A percentile compares a stretch with the other conserved stretches of the same genome.
phyloP scores from a whole-genome alignment of 2,329 filamentous ascomycete genomes.

The Amauroascus niger region DNA sequence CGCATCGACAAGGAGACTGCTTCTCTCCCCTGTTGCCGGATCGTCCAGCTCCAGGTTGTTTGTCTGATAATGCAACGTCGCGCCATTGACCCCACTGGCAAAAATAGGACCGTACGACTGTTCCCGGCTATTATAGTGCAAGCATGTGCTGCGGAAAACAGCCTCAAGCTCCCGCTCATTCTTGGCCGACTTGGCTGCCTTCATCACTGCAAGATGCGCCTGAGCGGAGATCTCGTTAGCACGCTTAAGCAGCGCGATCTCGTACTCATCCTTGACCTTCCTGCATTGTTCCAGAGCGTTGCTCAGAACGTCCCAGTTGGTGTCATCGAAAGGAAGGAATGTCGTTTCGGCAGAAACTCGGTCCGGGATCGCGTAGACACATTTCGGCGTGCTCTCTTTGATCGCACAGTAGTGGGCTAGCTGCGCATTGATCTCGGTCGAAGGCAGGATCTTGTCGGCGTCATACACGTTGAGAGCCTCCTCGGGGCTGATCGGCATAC shows the following conservation, averaged over 20 bases:
- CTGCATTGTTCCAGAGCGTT: conserved; percentile 70
- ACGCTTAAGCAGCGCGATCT: conserved; percentile 68
- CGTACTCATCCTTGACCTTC: conserved; percentile 75
- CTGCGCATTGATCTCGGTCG: conserved; percentile 65
- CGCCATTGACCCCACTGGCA: conserved; percentile 70
- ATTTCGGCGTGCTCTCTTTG: conserved; percentile 33
- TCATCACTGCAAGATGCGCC: conserved; percentile 66
- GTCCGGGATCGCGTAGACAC: conserved; percentile 66
- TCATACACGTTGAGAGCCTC: conserved; percentile 72
- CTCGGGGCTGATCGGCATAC: conserved; percentile 65
- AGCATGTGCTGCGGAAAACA: conserved; percentile 62
- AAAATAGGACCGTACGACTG: conserved; percentile 88
- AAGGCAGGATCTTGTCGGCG: conserved; percentile 65
- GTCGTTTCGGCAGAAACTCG: conserved; percentile 64
- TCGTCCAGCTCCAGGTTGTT: conserved; percentile 65
- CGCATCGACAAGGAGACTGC: conserved; percentile 76
- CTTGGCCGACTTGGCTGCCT: conserved; percentile 50
- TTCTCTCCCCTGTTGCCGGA: conserved; percentile 37
- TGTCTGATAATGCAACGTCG: conserved; percentile 73
- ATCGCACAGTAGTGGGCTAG: conserved; percentile 44
- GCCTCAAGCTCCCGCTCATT: conserved; percentile 82
- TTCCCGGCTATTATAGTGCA: conserved; percentile 59
- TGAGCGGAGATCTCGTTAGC: conserved; percentile 70
- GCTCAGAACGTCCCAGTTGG: conserved; percentile 51
- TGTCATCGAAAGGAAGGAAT: conserved; percentile 59